Base-by-base conservation (phyloP, 768 basidiomycete genomes). In the Amanita muscaria region DNA sequence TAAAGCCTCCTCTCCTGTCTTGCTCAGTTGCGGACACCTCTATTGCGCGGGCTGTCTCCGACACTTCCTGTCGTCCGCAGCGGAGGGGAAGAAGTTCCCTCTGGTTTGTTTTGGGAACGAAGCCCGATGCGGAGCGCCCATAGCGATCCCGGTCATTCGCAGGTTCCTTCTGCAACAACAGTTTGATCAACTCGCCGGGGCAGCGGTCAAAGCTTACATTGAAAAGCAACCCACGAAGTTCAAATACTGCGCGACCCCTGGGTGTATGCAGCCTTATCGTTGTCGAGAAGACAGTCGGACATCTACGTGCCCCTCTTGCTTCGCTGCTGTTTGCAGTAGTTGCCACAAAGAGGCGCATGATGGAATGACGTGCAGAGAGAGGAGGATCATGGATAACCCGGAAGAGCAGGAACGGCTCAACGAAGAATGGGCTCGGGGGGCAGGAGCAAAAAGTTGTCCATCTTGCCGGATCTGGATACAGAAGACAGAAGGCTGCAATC, bases 401-500 rank as follows among this genome's bases (percentile, higher is more conserved):
- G 64, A 56, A 2, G 67, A 65, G 35, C 69, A 72, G 42, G 70
- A 76, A 32, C 60, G 62, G n/a, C 52, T 68, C 27, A 67, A 64
- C 43, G 62, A 66, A 19, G 53, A 57, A 38, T 72, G 74, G 64
- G 68, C 70, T 0, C 35, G 38, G n/a, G 43, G 34, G 14, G 57
- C 60, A 15, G 66, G 67, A 4, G 67, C 63, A 27, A 73, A 72
- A 55, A 60, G 60, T 34, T 79, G 77, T 47, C 76, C 76, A 2
- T 49, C 53, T 12, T 79, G 76, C 49, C 51, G 49, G 0, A 58
- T 67, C 4, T 64, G 60, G 55, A 71, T 77, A 32, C 64, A 74
- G 54, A 77, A 76, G 54, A 64, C 49, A 8, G 69, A 62, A 15
- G 77, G 76, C 0, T 79, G 77, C 58, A 75, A 78, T 53, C 76